Evolutionary conservation across 2,329 filamentous ascomycete species (phyloP), one percentile per base, ranked within the genome.

Genomic region (Talaromyces sp.): DNA sequence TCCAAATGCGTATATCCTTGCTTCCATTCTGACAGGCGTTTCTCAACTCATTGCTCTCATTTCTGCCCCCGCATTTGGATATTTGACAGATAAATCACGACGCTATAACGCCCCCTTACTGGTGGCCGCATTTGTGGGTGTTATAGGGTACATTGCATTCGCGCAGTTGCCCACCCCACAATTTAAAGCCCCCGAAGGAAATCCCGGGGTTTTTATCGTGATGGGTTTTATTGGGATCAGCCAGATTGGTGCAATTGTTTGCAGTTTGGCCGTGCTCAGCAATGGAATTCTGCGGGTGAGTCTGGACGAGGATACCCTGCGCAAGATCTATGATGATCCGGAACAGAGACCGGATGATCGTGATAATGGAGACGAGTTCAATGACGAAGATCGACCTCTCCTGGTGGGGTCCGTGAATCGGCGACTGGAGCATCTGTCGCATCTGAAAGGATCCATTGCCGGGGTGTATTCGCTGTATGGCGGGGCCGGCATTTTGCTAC

Each of bases 231-330:
- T 97, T 35, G 94, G 94, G 13, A 84, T 96, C 66, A 95, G 90
- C 65, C 94, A 99, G 73, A 97, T 99, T 56, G 94, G 93, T 2
- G 89, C 91, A 10, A 97, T 99, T 54, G 94, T 99, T 1, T 97
- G 92, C 75, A 96, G 90, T 59, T 82, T 99, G n/a, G 91, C 90
- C 1, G 85, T 94, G 1, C 81, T 99, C 2, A 91, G 91, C 33
- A 85, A 86, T 14, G 92, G 91, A 3, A 87, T 97, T 19, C 78
- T 95, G 72, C 61, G 75, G 37, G 63, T 67, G 52, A 64, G 57
- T 30, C 57, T 53, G n/a, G 52, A 45, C 24, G 50, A 56, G 52
- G 58, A 50, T 52, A 54, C 47, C 11, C 51, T 56, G 11, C 51
- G 45, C 19, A 60, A 65, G 33, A 55, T 60, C 22, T 52, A 52